phyloP scores from a whole-genome alignment of 169 alveolate genomes.

The Cyclospora cayetanensis region DNA sequence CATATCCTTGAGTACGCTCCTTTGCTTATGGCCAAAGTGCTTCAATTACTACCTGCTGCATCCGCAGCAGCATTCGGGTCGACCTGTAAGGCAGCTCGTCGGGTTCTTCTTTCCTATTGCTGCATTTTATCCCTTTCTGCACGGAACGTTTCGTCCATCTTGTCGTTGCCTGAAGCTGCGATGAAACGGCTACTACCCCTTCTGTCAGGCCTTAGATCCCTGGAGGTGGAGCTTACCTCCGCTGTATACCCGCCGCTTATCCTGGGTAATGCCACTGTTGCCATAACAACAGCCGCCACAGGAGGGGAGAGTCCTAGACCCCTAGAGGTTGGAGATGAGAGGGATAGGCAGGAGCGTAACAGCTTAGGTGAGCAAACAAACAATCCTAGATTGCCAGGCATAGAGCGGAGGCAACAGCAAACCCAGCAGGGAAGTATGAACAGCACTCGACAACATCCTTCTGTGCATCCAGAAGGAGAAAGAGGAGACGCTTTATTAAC shows the following conservation, averaged over 20 bases:
- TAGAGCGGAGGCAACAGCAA: conserved; percentile 53
- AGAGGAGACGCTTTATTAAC: conserved; percentile 17
- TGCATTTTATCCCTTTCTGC: conserved; percentile 50
- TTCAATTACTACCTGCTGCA: conserved; percentile 42
- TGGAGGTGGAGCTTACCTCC: conserved; percentile 57
- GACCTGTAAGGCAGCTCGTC: conserved; percentile 57
- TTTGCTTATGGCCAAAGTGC: conserved; percentile 50
- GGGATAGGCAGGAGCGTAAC: not conserved
- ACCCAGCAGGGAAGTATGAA: conserved; percentile 26
- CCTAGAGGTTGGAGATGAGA: conserved; percentile 10
- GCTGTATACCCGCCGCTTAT: conserved; percentile 40
- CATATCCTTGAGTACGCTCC: conserved; percentile 53
- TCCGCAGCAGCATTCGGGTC: conserved; percentile 58
- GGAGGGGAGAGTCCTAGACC: conserved; percentile 35
- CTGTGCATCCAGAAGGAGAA: conserved; percentile 24
- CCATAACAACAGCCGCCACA: conserved; percentile 37
- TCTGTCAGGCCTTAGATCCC: conserved; percentile 29
- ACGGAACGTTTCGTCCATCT: conserved; percentile 47
- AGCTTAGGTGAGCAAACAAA: not conserved
- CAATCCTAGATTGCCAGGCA: conserved; percentile 49
- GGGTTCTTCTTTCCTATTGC: conserved; percentile 42
- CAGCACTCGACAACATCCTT: conserved; percentile 18
- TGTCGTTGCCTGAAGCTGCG: conserved; percentile 34
- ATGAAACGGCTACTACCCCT: conserved; percentile 36
- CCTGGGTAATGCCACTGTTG: conserved; percentile 36